Evolutionary conservation across 1,284 basidiomycete species (phyloP), one percentile per base, ranked within the genome.

Genomic region (Chondrostereum purpureum): DNA sequence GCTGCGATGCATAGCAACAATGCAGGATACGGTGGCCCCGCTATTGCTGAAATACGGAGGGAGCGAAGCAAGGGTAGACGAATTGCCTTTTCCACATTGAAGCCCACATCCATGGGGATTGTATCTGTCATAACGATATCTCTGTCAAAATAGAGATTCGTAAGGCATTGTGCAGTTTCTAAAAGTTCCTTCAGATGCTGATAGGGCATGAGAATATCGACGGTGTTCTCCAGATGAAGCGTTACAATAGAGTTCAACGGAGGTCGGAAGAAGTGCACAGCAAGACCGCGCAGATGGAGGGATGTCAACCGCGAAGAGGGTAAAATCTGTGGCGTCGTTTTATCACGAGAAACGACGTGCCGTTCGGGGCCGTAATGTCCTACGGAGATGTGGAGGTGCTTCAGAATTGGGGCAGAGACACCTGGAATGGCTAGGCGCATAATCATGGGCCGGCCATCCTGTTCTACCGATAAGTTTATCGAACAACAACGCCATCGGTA

Each of bases 151-250:
- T 68, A 72, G 16, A 72, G 58, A 52, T 71, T 55, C 5, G 52
- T 45, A 3, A 73, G 55, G 17, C 31, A 37, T 4, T 55, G 54
- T 4, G 63, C 58, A 5, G 57, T 47, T 2, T 58, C 59, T 13
- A 70, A 20, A n/a, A 69, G 52, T 4, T 51, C 47, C n/a, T 54
- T 52, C 44, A 72, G 63, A 6, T 58, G 57, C 5, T 50, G 43
- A 44, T 64, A 66, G 4, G 46, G 46, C 6, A 71, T 51, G 3
- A 64, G 59, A 6, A 67, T 43, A 5, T 48, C 34, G 14, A 53
- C 56, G 1, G 65, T 68, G 40, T 70, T 66, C 43, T 73, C 69
- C 16, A 75, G 58, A 47, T 72, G 66, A 22, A 75, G 62, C 1
- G 62, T 67, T n/a, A 58, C 64, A 4, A 71, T 51, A 2, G 49